phyloP scores from a whole-genome alignment of 129 eudicot genomes.

The Centella asiatica region DNA sequence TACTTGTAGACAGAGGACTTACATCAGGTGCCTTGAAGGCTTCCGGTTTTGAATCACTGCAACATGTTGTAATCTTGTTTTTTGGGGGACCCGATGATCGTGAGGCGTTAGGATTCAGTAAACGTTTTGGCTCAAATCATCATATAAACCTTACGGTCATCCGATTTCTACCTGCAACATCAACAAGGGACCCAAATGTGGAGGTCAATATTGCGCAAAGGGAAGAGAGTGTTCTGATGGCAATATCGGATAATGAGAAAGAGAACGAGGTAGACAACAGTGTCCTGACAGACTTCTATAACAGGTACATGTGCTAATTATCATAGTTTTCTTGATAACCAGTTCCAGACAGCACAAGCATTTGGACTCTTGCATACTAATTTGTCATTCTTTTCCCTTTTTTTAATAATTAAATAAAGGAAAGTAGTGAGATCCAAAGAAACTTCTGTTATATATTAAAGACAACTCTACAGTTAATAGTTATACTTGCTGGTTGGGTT shows the following conservation, averaged over 20 bases:
- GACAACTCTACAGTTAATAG: neutral
- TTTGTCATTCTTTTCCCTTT: too few relatives aligned
- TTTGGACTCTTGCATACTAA: neutral
- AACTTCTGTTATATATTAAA: neutral
- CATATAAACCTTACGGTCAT: slow-evolving; percentile 64
- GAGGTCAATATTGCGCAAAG: slow-evolving; percentile 45
- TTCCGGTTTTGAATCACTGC: slow-evolving; percentile 48
- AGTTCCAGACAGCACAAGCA: neutral
- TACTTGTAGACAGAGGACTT: slow-evolving; percentile 76
- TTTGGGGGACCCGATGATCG: slow-evolving; percentile 98
- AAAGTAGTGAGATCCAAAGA: neutral
- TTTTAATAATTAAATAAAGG: too few relatives aligned
- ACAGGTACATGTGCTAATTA: slow-evolving; percentile 39
- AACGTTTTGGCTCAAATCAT: slow-evolving; percentile 69
- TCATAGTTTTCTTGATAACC: neutral
- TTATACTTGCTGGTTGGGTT: neutral
- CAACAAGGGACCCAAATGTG: slow-evolving; percentile 23
- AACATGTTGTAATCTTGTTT: slow-evolving; percentile 74
- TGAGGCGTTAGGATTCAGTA: slow-evolving; percentile 83
- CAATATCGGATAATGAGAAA: slow-evolving; percentile 41
- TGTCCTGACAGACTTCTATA: slow-evolving; percentile 64
- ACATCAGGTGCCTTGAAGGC: slow-evolving; percentile 33
- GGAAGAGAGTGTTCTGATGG: slow-evolving; percentile 59
- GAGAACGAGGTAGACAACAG: slow-evolving; percentile 62
- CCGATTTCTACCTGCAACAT: slow-evolving; percentile 45